Percentiles rank a stretch among this genome's conserved stretches.
phyloP scores from a whole-genome alignment of 2,329 filamentous ascomycete genomes.

The Leptosphaerulina australis region DNA sequence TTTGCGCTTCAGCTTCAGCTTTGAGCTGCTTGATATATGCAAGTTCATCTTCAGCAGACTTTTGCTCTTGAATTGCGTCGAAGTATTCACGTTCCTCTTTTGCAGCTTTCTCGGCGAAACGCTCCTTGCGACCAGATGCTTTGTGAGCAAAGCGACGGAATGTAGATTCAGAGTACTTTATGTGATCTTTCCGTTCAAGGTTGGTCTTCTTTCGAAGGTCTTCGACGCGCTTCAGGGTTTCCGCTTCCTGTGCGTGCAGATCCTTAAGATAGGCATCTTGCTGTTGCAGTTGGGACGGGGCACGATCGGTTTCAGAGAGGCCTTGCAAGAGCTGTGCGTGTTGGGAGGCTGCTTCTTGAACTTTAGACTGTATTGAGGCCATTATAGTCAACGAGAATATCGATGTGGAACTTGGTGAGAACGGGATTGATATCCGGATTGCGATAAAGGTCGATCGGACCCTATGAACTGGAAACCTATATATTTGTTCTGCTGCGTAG shows the following conservation, averaged over 20 bases:
- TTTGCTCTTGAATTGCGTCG: constrained; percentile 42
- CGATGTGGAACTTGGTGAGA: background rate
- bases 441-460: too few species aligned
- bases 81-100: constrained; percentile 47
- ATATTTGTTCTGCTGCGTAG: background rate
- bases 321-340: constrained; percentile 35
- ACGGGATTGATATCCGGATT: too few species aligned
- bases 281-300: constrained; percentile 39
- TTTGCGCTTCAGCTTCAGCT: constrained; percentile 31
- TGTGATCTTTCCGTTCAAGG: constrained; percentile 38
- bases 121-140: constrained; percentile 35
- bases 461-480: background rate
- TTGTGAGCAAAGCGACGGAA: constrained; percentile 43
- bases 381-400: constrained; percentile 10
- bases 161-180: constrained; percentile 44
- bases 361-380: constrained; percentile 32
- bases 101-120: constrained; percentile 40
- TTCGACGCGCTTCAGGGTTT: constrained; percentile 25
- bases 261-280: constrained; percentile 39
- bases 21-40: constrained; percentile 33
- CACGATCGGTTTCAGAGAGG: constrained; percentile 38
- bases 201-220: constrained; percentile 28
- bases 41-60: constrained; percentile 41
- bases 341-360: constrained; percentile 35
- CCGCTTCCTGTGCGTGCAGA: constrained; percentile 31